Base-by-base conservation (phyloP, 768 basidiomycete genomes). In the Lepiota subincarnata region DNA sequence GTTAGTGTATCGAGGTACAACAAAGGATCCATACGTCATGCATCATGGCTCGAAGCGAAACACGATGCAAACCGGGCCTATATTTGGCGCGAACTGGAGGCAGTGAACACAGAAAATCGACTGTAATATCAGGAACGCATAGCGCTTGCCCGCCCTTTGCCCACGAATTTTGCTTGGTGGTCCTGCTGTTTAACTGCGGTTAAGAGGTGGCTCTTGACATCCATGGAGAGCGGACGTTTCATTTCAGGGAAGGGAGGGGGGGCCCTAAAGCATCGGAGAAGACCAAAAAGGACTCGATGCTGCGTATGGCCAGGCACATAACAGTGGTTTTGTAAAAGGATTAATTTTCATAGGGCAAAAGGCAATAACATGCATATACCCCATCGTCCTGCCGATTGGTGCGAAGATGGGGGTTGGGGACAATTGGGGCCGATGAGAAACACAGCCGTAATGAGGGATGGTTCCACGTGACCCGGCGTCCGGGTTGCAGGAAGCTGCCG, bases 61-160 rank as follows among this genome's bases (percentile, higher is more conserved):
- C 56, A 54, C 56, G 56, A 54, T 52, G 56, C 52, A 37, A 26
- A 10, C 49, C 35, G 34, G 36, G 36, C 42, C 44, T 34, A 36
- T 28, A 16, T 38, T 28, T 41, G 16, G 51, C 10, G 43, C 49
- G 37, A 20, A 36, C 20, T 31, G 11, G 50, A 36, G 43, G 51
- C 51, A 38, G 43, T 46, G 51, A 37, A 26, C 11, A 7, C 19
- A 3, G 24, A 24, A 24, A 43, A 31, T 11, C 8, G 6, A 31
- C 7, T 31, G 4, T 31, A 31, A 31, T 31, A 31, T 31, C 31
- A 31, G 31, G 31, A 31, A 11, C 31, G 31, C 31, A 31, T 47
- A 34, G 35, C 45, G 31, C 45, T 35, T 35, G 45, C 35, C n/a
- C 28, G 35, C 45, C 20, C 20, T 19, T 46, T 34, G 28, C 24